A percentile compares a stretch with the other conserved stretches of the same genome.
These are phyloP conservation scores for Hanseniaspora sp. DNA, from an alignment of 1,139 yeast genomes.

Conservation along the genomic window DNA sequence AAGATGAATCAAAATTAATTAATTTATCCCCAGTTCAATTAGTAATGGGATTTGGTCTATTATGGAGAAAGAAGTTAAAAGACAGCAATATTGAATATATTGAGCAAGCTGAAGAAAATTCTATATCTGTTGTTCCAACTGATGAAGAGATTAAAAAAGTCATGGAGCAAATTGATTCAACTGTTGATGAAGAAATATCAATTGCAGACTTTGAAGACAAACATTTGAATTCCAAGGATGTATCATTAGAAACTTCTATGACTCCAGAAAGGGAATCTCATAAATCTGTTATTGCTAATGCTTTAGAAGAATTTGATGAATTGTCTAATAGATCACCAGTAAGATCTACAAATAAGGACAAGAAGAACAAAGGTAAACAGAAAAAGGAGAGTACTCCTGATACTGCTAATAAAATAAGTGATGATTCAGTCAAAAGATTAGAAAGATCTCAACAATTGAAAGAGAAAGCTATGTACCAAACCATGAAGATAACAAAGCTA, in stretches of 20 bases:
- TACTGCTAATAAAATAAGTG: slow-evolving; percentile 30
- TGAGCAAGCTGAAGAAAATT: slow-evolving; percentile 22
- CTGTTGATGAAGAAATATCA: not conserved
- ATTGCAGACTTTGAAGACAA: not conserved
- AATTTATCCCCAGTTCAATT: slow-evolving; percentile 71
- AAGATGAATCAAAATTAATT: slow-evolving; percentile 44
- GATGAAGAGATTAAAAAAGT: slow-evolving; percentile 17
- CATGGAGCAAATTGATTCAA: slow-evolving; percentile 3
- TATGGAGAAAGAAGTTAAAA: slow-evolving; percentile 47
- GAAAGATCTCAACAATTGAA: slow-evolving; percentile 42
- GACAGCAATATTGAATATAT: slow-evolving; percentile 20
- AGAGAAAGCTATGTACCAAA: slow-evolving; percentile 33
- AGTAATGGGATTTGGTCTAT: slow-evolving; percentile 79
- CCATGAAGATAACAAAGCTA: slow-evolving; percentile 29
- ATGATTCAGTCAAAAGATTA: slow-evolving; percentile 26
- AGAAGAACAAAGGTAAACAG: slow-evolving; percentile 27
- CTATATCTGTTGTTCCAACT: slow-evolving; percentile 20
- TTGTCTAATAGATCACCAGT: slow-evolving; percentile 19
- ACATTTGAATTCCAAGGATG: slow-evolving; percentile 26
- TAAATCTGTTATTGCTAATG: slow-evolving; percentile 16
- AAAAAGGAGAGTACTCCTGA: slow-evolving; percentile 30
- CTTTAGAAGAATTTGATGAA: slow-evolving; percentile 18
- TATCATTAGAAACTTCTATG: slow-evolving; percentile 6
- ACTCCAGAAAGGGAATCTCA: slow-evolving; percentile 14
- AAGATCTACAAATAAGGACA: slow-evolving; percentile 17